phyloP scores from a whole-genome alignment of 306 rosid genomes.

The Bauhinia variegata region DNA sequence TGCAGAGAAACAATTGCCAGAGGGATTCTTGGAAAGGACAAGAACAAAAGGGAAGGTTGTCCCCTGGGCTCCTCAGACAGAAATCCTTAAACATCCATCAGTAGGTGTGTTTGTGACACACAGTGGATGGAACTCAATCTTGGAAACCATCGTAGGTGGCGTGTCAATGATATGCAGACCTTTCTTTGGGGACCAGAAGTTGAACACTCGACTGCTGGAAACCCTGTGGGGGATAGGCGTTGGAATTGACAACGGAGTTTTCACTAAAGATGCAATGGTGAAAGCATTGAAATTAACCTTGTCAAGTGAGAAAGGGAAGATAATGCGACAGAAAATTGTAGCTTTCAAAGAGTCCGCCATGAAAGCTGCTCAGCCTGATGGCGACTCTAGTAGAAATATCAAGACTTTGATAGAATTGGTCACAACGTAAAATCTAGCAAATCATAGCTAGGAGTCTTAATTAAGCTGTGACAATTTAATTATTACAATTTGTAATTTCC shows the following conservation, averaged over 20 bases:
- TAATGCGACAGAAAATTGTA: constrained; percentile 44
- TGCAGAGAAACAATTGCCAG: constrained; percentile 44
- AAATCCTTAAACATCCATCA: constrained; percentile 48
- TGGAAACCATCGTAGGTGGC: constrained; percentile 64
- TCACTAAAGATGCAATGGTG: constrained; percentile 39
- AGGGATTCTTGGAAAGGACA: constrained; percentile 40
- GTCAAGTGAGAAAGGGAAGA: constrained; percentile 40
- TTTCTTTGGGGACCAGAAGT: constrained; percentile 58
- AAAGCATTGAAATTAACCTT: constrained; percentile 37
- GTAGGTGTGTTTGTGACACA: constrained; percentile 61
- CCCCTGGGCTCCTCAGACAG: constrained; percentile 65
- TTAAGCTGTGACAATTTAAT: no score
- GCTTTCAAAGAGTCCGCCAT: constrained; percentile 37
- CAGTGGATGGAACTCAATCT: constrained; percentile 69
- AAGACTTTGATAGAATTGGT: constrained; percentile 37
- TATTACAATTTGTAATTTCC: neutral
- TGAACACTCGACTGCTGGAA: constrained; percentile 50
- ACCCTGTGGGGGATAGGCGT: constrained; percentile 55
- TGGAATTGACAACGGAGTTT: constrained; percentile 43
- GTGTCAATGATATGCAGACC: constrained; percentile 75
- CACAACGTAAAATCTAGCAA: neutral
- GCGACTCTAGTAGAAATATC: constrained; percentile 53
- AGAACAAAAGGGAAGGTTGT: constrained; percentile 50
- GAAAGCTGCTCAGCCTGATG: constrained; percentile 37
- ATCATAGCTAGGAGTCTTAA: neutral